A percentile compares a stretch with the other conserved stretches of the same genome.
These are phyloP conservation scores for Rutstroemia sp. DNA, from an alignment of 2,329 filamentous ascomycete species.

Conservation along the genomic window DNA sequence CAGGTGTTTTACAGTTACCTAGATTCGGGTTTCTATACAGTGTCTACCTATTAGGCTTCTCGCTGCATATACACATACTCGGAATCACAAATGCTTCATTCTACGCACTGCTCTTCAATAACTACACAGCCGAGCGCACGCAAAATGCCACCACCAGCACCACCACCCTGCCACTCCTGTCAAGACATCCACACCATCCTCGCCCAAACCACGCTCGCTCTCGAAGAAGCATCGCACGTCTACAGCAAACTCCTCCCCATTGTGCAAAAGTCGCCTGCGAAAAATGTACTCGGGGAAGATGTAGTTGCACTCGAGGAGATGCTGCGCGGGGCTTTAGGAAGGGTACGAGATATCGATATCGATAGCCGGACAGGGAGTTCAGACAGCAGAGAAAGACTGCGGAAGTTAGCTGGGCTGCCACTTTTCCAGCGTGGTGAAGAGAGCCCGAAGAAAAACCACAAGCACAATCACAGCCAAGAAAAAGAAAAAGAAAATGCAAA, in stretches of 20 bases:
- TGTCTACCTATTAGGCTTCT: no score
- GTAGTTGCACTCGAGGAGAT: not conserved
- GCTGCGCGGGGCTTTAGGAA: not conserved
- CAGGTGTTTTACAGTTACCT: no score
- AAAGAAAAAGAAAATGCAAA: not conserved
- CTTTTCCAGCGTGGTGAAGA: not conserved
- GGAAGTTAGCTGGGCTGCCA: not conserved
- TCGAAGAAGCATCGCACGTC: not conserved
- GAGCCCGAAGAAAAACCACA: not conserved
- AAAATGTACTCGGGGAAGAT: not conserved
- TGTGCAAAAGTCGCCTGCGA: not conserved
- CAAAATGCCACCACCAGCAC: constrained; percentile 1
- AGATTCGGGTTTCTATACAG: no score
- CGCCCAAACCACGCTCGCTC: not conserved
- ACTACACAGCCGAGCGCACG: not conserved
- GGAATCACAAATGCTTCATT: not conserved
- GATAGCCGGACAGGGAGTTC: no score
- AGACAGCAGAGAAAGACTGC: not conserved
- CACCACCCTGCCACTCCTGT: not conserved
- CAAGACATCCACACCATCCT: not conserved
- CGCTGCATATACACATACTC: no score
- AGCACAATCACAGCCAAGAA: not conserved
- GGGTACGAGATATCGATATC: not conserved
- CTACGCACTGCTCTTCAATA: not conserved
- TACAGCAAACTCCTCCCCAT: not conserved